Base-by-base conservation (phyloP, 164 flowering plant species). In the Vitis amurensis region DNA sequence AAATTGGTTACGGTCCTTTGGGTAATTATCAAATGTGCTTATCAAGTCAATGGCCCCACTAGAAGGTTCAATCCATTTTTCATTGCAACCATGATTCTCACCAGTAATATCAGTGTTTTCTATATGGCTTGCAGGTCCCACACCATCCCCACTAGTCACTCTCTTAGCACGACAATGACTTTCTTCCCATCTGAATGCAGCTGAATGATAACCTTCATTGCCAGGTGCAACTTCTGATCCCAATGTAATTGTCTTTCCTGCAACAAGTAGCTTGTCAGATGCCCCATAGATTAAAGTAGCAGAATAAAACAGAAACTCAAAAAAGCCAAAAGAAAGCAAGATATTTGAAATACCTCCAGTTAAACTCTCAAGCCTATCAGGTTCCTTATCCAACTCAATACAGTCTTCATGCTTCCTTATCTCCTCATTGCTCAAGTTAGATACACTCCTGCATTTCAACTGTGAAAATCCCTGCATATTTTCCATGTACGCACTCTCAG, bases 1-100 rank as follows among this genome's bases (percentile, higher is more conserved):
- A 48, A 31, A 15, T 23, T 63, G 70, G 60, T 29, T 3, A 14
- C 31, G 27, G 70, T 48, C 1, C 63, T 50, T 48, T 11, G 29
- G 47, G 11, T 11, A 11, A 52, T 71, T 63, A 44, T 68, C 73
- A 71, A 78, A 66, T 14, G 65, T 62, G 49, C 84, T 81, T 63
- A 80, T 74, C 74, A 77, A 82, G 59, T 78, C 84, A 69, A 76
- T 79, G n/a, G 78, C 73, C 52, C 71, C 61, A 61, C 65, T 53
- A 5, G 77, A 64, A 50, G 70, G 76, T 64, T 68, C 74, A 57
- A 58, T 50, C 31, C 11, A 37, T 64, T 61, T 73, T 61, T 79
- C 70, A 70, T 59, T 47, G 62, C 76, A 64, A 59, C 67, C 51
- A 50, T 60, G 61, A 72, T 12, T 47, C 49, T 68, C 66, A 50